Conservation (phyloP, 495 filamentous ascomycete genomes). For the Penicillium alfredii region DNA sequence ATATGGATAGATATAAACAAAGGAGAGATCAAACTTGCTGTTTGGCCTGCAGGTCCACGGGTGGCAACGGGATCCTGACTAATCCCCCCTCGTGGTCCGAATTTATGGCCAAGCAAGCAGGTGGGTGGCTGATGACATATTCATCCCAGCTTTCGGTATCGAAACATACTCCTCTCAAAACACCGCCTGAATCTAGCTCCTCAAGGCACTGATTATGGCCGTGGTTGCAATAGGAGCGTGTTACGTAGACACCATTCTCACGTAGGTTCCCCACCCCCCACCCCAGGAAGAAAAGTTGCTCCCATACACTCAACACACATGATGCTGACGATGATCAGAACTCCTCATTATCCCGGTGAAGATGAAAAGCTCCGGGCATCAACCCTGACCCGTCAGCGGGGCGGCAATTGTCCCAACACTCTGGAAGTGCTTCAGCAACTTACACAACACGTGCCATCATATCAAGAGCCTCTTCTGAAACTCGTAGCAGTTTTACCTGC, state of each 20-base stretch:
- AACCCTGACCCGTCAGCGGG: conserved; percentile 51
- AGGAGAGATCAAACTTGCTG: no score
- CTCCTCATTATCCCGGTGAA: conserved; percentile 59
- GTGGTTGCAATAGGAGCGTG: conserved; percentile 60
- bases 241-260: conserved; percentile 63
- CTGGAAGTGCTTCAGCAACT: conserved; percentile 64
- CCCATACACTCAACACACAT: not conserved
- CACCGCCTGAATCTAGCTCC: no score
- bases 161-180: no score
- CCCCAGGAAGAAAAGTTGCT: no score
- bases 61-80: no score
- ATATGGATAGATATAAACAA: no score
- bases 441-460: conserved; percentile 15
- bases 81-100: no score
- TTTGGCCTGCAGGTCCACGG: no score
- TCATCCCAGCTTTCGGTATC: no score
- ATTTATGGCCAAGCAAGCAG: no score
- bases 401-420: conserved; percentile 67
- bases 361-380: conserved; percentile 68
- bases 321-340: conserved; percentile 33
- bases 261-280: conserved; percentile 39
- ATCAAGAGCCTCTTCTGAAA: conserved; percentile 19
- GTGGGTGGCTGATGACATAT: no score
- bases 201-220: conserved; percentile 27
- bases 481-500: conserved; percentile 42